phyloP scores from a whole-genome alignment of 192 early-diverging fungal genomes.

The Coemansia erecta region DNA sequence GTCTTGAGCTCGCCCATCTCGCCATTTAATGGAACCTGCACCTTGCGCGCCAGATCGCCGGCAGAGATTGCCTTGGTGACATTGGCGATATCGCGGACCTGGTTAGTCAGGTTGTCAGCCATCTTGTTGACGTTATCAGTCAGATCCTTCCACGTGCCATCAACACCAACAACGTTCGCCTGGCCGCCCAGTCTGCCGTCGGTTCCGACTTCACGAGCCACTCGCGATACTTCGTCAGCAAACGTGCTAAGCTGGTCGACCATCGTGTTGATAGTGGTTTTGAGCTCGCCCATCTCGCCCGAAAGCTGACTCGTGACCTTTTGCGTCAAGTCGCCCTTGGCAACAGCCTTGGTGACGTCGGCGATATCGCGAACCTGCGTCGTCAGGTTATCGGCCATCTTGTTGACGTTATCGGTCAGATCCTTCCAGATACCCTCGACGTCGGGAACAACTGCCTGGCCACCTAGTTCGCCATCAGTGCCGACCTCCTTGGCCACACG shows the following conservation, averaged over 20 bases:
- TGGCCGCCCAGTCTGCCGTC: conserved; percentile 57
- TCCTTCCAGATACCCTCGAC: conserved; percentile 67
- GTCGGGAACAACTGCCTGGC: conserved; percentile 61
- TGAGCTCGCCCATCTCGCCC: conserved; percentile 45
- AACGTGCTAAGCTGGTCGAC: not conserved
- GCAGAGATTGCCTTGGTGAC: conserved; percentile 58
- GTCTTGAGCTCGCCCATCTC: conserved; percentile 59
- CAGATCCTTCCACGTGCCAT: conserved; percentile 61
- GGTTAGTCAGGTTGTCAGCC: conserved; percentile 22
- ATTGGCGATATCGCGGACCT: conserved; percentile 59
- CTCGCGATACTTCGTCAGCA: not conserved
- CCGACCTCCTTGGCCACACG: conserved; percentile 71
- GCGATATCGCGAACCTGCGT: conserved; percentile 60
- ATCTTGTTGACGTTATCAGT: conserved; percentile 14
- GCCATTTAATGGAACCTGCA: conserved; percentile 49
- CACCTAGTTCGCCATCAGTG: conserved; percentile 67
- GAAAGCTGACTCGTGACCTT: not conserved
- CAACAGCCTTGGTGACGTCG: conserved; percentile 61
- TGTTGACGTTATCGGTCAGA: conserved; percentile 56
- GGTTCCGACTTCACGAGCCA: conserved; percentile 5
- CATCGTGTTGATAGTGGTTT: conserved; percentile 1
- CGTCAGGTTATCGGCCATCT: conserved; percentile 59
- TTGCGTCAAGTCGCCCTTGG: conserved; percentile 30
- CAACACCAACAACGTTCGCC: conserved; percentile 52
- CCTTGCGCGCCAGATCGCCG: conserved; percentile 57